Base-by-base conservation (phyloP, 2,329 filamentous ascomycete species). In the Fusarium goolgardi region DNA sequence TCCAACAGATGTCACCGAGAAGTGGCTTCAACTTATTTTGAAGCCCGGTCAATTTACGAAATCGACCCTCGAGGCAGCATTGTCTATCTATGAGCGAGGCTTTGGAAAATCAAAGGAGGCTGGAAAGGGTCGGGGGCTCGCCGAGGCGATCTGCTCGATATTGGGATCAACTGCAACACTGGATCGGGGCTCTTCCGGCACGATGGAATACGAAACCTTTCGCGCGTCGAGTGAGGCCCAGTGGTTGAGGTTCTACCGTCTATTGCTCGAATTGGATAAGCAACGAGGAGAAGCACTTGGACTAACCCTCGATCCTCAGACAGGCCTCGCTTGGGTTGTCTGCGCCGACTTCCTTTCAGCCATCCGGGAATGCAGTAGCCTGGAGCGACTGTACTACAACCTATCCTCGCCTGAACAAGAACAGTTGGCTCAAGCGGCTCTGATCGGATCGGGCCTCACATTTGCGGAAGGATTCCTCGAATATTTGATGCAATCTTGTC, bases 171-270 rank as follows among this genome's bases (percentile, higher is more conserved):
- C 91, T 13, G 88, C 92, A 16, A 84, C 86, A 1, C 81, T 94
- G 35, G 85, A 87, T 44, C 88, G 88, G 55, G 83, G 82, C 31
- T 81, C 87, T 12, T 84, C 88, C 16, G 88, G 88, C 16, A 86
- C 85, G 29, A 88, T 92, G 78, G 91, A 96, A 73, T 93, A 92
- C 71, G 88, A 91, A 25, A 85, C 90, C 59, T 96, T 94, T 76
- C 86, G 91, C 58, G 82, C 84, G 34, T 89, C 92, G 32, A 89
- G 91, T 54, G 91, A 96, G 75, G 85, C 87, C 13, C 94, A 97
- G 77, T 99, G 96, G 96, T 89, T 91, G 66, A 88, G 92, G 51
- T 97, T 97, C 78, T 97, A 94, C 81, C 89, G 94, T 32, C 85
- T 98, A 20, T 85, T 97, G 20, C 85, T 92, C 15, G 94, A 97